A percentile compares a stretch with the other conserved stretches of the same genome.
Evolutionary conservation across 1,139 yeast genomes (phyloP).

Genomic region (Scheffersomyces cryptocercus): DNA sequence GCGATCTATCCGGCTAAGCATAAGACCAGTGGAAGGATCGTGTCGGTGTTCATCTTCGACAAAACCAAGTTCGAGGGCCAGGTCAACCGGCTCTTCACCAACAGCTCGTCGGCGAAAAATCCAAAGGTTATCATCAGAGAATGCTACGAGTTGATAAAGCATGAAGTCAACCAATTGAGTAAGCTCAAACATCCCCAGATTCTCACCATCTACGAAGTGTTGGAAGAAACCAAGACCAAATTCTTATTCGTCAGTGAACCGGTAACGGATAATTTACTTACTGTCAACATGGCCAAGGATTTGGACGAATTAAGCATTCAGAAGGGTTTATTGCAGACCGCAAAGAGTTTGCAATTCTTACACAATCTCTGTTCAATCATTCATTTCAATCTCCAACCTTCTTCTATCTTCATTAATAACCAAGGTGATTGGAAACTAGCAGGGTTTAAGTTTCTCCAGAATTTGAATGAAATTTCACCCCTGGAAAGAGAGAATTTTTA

Average conservation of each 20-base stretch:
- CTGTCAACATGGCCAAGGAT: slow-evolving; percentile 41
- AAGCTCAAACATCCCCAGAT: slow-evolving; percentile 88
- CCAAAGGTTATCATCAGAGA: slow-evolving; percentile 41
- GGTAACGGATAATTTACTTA: slow-evolving; percentile 59
- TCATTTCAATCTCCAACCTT: slow-evolving; percentile 79
- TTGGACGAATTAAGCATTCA: slow-evolving; percentile 74
- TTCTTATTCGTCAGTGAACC: slow-evolving; percentile 85
- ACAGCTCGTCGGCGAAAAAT: slow-evolving; percentile 33
- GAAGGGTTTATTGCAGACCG: slow-evolving; percentile 78
- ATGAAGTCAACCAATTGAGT: slow-evolving; percentile 67
- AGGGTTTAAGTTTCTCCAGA: slow-evolving; percentile 71
- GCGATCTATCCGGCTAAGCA: slow-evolving; percentile 74
- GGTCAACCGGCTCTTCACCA: slow-evolving; percentile 53
- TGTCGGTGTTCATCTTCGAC: slow-evolving; percentile 86
- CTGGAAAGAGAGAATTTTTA: slow-evolving; percentile 55
- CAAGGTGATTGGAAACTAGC: slow-evolving; percentile 94
- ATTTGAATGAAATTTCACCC: slow-evolving; percentile 47
- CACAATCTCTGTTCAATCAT: slow-evolving; percentile 76
- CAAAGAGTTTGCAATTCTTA: slow-evolving; percentile 78
- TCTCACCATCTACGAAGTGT: slow-evolving; percentile 76
- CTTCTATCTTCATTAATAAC: slow-evolving; percentile 71
- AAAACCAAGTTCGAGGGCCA: slow-evolving; percentile 70
- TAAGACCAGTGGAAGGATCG: slow-evolving; percentile 56
- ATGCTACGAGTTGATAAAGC: slow-evolving; percentile 41
- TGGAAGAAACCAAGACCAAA: slow-evolving; percentile 81